Conservation (phyloP, 495 filamentous ascomycete genomes). For the Podospora bellae-mahoneyi region DNA sequence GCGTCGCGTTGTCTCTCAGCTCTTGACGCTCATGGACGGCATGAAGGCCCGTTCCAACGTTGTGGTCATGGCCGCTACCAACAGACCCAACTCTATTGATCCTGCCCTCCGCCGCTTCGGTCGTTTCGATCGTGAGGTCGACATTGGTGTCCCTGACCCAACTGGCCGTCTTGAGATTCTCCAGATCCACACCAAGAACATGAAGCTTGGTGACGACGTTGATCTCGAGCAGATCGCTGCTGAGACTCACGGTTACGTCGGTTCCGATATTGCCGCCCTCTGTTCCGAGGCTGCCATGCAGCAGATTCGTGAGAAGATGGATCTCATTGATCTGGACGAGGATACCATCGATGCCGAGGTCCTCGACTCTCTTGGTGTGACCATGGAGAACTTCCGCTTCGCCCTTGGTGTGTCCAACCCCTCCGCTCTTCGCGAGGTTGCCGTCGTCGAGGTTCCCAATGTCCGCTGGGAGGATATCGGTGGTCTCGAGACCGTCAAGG, state of each 20-base stretch:
- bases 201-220: conserved; percentile 97
- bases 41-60: conserved; percentile 99
- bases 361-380: conserved; percentile 94
- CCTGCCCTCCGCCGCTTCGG: conserved; percentile 95
- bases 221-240: conserved; percentile 95
- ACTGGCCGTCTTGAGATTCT: conserved; percentile 98
- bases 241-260: conserved; percentile 98
- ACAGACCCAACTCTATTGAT: conserved; percentile 96
- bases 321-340: conserved; percentile 97
- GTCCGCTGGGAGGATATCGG: conserved; percentile 99
- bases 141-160: conserved; percentile 96
- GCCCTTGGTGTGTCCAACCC: conserved; percentile 97
- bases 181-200: conserved; percentile 99
- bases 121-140: conserved; percentile 97
- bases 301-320: conserved; percentile 99
- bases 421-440: conserved; percentile 96
- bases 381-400: conserved; percentile 99
- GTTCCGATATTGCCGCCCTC: conserved; percentile 96
- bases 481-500: conserved; percentile 97
- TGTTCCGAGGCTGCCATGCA: conserved; percentile 99
- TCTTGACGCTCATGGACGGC: conserved; percentile 97
- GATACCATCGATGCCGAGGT: conserved; percentile 99
- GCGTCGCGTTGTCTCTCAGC: conserved; percentile 95
- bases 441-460: conserved; percentile 98
- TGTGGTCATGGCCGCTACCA: conserved; percentile 97